Evolutionary conservation across 2,329 filamentous ascomycete species (phyloP), one percentile per base, ranked within the genome.

Genomic region (Verticillium alfalfae): DNA sequence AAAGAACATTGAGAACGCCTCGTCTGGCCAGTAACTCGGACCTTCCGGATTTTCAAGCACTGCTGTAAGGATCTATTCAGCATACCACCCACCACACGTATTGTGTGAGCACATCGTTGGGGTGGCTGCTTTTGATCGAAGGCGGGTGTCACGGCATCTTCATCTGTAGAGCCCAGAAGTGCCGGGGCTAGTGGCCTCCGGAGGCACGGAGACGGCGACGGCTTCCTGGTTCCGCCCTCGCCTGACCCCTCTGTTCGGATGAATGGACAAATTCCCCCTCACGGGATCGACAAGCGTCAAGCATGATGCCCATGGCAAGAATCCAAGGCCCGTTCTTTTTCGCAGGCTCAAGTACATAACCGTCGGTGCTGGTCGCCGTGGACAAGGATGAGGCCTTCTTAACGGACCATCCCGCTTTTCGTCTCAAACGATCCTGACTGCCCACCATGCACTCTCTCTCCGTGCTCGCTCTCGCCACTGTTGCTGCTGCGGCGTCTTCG

Each of bases 401-500:
- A n/a, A 16, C n/a, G 34, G 56, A 8, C 45, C 7, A 31, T 15
- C 26, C 26, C 2, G 26, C 26, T 31, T 4, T 31, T 31, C 26
- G 26, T 31, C 26, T 52, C 45, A 26, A 52, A 18, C 22, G 45
- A 52, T 26, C 18, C 6, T 18, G 12, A 9, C 45, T 52, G n/a
- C n/a, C 45, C 45, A 52, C 8, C 18, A 52, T 52, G 45, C 45
- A 18, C 18, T 26, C 45, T 52, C 45, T 64, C 16, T 10, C 54
- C 12, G 49, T 60, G n/a, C 60, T 65, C 16, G 58, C 56, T 56
- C 56, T 63, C 18, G 60, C 37, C 37, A 59, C 60, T 31, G 61
- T 56, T 49, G 65, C 45, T 31, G 65, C 45, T 31, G 59, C 65
- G 41, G 66, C 66, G 10, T 60, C 61, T 9, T 58, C 64, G 7